Evolutionary conservation across 441 rosid species (phyloP), one percentile per base, ranked within the genome.

Genomic region (Euphorbia schlechtendalii): DNA sequence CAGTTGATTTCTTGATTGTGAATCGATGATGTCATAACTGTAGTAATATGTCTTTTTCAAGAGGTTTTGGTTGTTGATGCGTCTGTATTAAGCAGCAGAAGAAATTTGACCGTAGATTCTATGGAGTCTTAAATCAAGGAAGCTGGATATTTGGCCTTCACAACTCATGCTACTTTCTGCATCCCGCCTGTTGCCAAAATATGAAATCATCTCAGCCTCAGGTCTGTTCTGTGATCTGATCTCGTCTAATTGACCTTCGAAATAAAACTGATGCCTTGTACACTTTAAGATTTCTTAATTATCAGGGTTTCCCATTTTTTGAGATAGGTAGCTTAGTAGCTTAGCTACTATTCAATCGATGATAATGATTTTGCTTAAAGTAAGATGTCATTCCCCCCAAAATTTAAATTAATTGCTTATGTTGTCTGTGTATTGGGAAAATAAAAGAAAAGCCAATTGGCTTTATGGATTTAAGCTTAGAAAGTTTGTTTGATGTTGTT

Each of bases 41-140:
- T n/a, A n/a, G n/a, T n/a, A n/a, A n/a, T n/a, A n/a, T n/a, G 5
- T 22, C 56, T 40, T 51, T 24, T 40, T 24, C 77, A 84, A 87
- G 76, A 69, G 41, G 84, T 77, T 72, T 21, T 92, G 83, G 51
- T 77, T 22, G 81, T 87, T 30, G 87, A 89, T 21, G 93, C 78
- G 22, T 71, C 87, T 5, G 77, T 87, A 36, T 77, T 86, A 70
- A 83, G 84, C 79, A 82, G 85, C 27, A 95, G 96, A 74, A 87
- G 86, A 67, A 86, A 82, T 69, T 52, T 86, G 69, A 83, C 86
- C 1, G 78, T 84, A 27, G 86, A 86, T 66, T 68, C 75, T 8
- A 60, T 84, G 59, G 87, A 78, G 25, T 87, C 86, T 73, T 86
- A 74, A 72, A 70, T 82, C 65, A 84, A 79, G 73, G 65, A 81